A percentile compares a stretch with the other conserved stretches of the same genome.
Conservation (phyloP, 169 alveolate species). For the Perkinsus olseni region DNA sequence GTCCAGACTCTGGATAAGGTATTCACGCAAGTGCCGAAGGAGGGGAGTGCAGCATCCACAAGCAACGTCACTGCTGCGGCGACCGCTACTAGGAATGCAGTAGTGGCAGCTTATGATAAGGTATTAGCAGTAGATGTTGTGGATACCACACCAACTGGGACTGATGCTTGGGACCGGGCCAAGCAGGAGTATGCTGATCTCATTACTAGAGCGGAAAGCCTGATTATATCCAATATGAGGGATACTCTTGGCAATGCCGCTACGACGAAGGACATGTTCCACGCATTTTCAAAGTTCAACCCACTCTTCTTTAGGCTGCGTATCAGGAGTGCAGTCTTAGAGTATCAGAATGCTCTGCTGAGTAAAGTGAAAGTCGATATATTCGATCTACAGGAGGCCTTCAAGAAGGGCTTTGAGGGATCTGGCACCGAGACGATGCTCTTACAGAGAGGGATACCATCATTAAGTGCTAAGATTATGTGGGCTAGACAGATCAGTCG, state of each 20-base stretch:
- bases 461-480: slow-evolving; percentile 81
- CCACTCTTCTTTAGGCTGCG: slow-evolving; percentile 89
- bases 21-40: slow-evolving; percentile 34
- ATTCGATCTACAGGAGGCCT: slow-evolving; percentile 70
- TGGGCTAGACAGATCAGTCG: slow-evolving; percentile 87
- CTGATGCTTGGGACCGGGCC: slow-evolving; percentile 68
- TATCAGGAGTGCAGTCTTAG: slow-evolving; percentile 91
- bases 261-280: slow-evolving; percentile 90
- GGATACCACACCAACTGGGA: slow-evolving; percentile 66
- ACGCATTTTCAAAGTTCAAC: slow-evolving; percentile 85
- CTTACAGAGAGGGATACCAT: slow-evolving; percentile 83
- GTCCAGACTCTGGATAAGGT: slow-evolving; percentile 70
- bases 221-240: slow-evolving; percentile 81
- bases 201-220: slow-evolving; percentile 87
- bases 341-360: slow-evolving; percentile 84
- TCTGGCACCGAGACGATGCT: slow-evolving; percentile 77
- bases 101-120: not conserved
- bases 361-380: slow-evolving; percentile 69
- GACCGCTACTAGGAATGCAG: not conserved
- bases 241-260: slow-evolving; percentile 89
- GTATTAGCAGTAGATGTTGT: slow-evolving; percentile 51
- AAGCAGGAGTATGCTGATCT: slow-evolving; percentile 73
- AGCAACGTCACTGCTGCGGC: not conserved
- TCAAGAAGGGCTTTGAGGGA: slow-evolving; percentile 71
- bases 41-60: not conserved